Conservation (phyloP, 495 filamentous ascomycete species). For the Aspergillus baeticus region DNA sequence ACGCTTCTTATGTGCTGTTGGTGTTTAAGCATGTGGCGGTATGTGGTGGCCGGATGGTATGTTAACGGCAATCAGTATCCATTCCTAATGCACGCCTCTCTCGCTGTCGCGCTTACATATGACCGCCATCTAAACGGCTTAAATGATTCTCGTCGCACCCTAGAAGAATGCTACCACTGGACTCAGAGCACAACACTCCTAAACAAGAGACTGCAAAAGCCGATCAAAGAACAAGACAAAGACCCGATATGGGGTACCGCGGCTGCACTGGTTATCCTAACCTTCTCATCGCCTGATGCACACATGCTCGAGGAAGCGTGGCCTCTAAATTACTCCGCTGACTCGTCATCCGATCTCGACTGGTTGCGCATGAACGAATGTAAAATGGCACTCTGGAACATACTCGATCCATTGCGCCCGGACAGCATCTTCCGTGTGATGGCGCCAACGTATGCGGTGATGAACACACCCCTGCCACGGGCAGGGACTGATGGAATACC, state of each 20-base stretch:
- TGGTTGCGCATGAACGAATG: conserved; percentile 44
- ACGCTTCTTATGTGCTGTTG: conserved; percentile 17
- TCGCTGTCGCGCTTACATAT: conserved; percentile 42
- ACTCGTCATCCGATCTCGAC: conserved; percentile 28
- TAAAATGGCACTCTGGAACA: conserved; percentile 44
- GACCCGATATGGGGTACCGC: conserved; percentile 49
- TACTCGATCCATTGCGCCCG: conserved; percentile 37
- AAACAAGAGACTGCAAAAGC: conserved; percentile 31
- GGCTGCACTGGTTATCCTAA: conserved; percentile 34
- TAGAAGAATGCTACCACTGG: conserved; percentile 44
- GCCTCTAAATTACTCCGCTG: conserved; percentile 36
- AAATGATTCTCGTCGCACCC: conserved; percentile 21
- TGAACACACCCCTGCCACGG: conserved; percentile 29
- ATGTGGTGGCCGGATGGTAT: background rate
- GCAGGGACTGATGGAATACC: conserved; percentile 35
- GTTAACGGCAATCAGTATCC: conserved; percentile 33
- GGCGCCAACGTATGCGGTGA: conserved; percentile 29
- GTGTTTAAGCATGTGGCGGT: background rate
- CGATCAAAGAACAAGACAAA: conserved; percentile 35
- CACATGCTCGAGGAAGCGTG: conserved; percentile 39
- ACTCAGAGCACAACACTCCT: conserved; percentile 39
- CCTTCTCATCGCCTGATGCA: conserved; percentile 39
- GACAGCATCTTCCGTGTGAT: conserved; percentile 43
- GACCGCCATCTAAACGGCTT: conserved; percentile 40
- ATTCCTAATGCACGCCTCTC: conserved; percentile 46